Percentiles rank a stretch among this genome's conserved stretches.
These are phyloP conservation scores for Fabrea salina DNA, from an alignment of 169 alveolate genomes.

Conservation along the genomic window DNA sequence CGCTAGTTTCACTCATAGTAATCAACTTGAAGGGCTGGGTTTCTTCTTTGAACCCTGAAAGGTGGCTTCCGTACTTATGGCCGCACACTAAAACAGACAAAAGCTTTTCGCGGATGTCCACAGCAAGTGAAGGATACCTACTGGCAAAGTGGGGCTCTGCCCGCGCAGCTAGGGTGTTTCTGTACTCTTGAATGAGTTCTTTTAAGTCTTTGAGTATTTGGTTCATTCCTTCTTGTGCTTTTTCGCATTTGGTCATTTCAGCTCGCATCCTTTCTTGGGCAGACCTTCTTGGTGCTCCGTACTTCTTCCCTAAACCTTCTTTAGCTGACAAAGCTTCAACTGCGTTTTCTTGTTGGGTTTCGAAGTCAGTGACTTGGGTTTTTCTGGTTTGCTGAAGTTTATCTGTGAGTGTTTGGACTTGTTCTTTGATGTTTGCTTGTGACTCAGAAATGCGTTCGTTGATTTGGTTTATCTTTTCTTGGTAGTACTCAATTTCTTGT, in stretches of 20 bases:
- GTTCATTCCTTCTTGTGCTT: constrained; percentile 74
- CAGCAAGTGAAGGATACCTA: constrained; percentile 21
- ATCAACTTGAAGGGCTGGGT: constrained; percentile 31
- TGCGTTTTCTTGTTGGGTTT: constrained; percentile 62
- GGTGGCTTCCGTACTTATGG: constrained; percentile 25
- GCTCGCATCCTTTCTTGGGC: constrained; percentile 80
- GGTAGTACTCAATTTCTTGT: constrained; percentile 78
- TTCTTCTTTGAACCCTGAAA: constrained; percentile 19
- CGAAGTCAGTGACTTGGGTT: constrained; percentile 69
- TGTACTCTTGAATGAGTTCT: constrained; percentile 49
- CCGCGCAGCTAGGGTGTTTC: constrained; percentile 39
- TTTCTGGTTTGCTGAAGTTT: constrained; percentile 53
- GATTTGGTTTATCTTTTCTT: constrained; percentile 56
- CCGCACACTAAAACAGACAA: background rate
- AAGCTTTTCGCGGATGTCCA: background rate
- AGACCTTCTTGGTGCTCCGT: constrained; percentile 82
- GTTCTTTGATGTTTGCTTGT: constrained; percentile 50
- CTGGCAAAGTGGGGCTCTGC: background rate
- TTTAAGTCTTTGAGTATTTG: constrained; percentile 44
- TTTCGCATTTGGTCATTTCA: constrained; percentile 86
- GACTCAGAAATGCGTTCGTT: constrained; percentile 44
- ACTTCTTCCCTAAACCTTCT: constrained; percentile 85
- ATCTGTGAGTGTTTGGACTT: constrained; percentile 52
- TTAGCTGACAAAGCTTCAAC: constrained; percentile 79
- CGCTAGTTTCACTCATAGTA: constrained; percentile 53